These are phyloP conservation scores for Xylaria sp. DNA, from an alignment of 495 filamentous ascomycete species.

Conservation along the genomic window DNA sequence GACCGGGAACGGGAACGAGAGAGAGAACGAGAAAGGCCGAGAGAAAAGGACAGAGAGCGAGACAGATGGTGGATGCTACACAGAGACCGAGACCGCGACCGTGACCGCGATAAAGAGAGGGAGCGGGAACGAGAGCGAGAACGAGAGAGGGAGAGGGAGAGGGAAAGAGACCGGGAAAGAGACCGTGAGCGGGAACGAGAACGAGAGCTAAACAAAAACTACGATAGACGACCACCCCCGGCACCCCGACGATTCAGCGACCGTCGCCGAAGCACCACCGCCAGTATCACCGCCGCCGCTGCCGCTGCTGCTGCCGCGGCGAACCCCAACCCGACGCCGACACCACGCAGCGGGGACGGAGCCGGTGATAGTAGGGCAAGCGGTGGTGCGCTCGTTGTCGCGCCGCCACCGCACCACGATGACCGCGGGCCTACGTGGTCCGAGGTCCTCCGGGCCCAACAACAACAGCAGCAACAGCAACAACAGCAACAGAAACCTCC, in stretches of 20 bases:
- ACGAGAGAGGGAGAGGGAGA: slow-evolving; percentile 25
- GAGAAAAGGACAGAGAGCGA: slow-evolving; percentile 17
- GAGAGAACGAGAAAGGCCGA: slow-evolving; percentile 22
- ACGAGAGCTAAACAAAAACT: slow-evolving; percentile 4
- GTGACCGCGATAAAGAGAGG: background rate
- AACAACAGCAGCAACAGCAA: slow-evolving; percentile 22
- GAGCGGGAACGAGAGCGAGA: slow-evolving; percentile 13
- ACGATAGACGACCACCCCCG: slow-evolving; percentile 20
- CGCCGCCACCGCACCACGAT: slow-evolving; percentile 17
- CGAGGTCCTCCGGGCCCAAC: slow-evolving; percentile 31
- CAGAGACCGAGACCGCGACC: background rate
- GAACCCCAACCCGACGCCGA: slow-evolving; percentile 17
- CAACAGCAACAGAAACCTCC: slow-evolving; percentile 20
- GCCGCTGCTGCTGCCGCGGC: no score
- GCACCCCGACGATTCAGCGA: slow-evolving; percentile 15
- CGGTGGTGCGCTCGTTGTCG: slow-evolving; percentile 14
- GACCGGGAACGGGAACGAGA: slow-evolving; percentile 13
- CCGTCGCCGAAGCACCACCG: slow-evolving; percentile 11
- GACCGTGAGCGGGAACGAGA: slow-evolving; percentile 5
- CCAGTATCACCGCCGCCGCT: background rate
- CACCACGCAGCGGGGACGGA: background rate
- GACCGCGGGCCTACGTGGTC: slow-evolving; percentile 40
- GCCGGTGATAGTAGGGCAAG: slow-evolving; percentile 1
- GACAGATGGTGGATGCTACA: slow-evolving; percentile 1
- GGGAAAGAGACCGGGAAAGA: slow-evolving; percentile 22